phyloP scores from a whole-genome alignment of 148 eudicot genomes.

The Arbutus unedo region DNA sequence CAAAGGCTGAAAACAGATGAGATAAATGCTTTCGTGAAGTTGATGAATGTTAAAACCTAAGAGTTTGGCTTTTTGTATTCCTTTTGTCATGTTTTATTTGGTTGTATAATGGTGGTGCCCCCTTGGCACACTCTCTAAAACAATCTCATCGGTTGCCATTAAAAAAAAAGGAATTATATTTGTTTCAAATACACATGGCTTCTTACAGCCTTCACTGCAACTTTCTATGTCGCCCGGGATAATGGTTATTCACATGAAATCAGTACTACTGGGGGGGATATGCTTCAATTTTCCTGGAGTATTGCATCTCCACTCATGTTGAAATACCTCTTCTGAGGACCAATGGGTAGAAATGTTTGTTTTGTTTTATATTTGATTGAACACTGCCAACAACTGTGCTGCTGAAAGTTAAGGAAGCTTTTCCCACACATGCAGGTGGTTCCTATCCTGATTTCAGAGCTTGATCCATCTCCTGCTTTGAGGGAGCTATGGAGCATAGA shows the following conservation, averaged over 20 bases:
- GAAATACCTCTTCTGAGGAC: neutral
- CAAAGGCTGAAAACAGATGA: neutral
- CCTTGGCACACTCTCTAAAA: neutral
- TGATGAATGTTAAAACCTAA: neutral
- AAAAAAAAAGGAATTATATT: neutral
- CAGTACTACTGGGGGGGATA: neutral
- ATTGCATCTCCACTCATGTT: neutral
- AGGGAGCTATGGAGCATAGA: slow-evolving; percentile 19
- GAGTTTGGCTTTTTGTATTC: neutral
- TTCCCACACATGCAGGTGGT: slow-evolving; percentile 1
- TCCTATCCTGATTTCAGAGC: neutral
- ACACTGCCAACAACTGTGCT: neutral
- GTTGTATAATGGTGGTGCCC: neutral
- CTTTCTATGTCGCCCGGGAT: neutral
- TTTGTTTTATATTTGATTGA: neutral
- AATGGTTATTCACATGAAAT: neutral
- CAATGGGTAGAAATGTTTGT: neutral
- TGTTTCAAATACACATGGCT: neutral
- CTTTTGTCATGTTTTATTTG: neutral
- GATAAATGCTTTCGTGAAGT: neutral
- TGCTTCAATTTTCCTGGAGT: neutral
- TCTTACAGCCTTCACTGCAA: neutral
- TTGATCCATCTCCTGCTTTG: slow-evolving; percentile 10
- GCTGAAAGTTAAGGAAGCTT: slow-evolving; percentile 7
- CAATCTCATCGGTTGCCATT: neutral